phyloP scores from a whole-genome alignment of 495 filamentous ascomycete species.

The Xylaria palmicola region DNA sequence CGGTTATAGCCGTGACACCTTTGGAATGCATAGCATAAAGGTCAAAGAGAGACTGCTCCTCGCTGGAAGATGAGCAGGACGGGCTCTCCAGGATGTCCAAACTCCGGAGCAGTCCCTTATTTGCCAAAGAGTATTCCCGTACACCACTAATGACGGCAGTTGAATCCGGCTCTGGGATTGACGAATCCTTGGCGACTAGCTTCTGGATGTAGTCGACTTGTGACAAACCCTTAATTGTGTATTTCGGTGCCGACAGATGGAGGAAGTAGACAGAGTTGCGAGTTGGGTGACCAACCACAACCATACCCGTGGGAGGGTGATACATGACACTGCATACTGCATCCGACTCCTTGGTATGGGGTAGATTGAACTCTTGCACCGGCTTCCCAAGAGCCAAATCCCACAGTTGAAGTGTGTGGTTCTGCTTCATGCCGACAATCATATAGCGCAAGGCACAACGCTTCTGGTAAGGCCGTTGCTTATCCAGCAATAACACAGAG shows the following conservation, averaged over 20 bases:
- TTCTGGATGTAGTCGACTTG: conserved; percentile 84
- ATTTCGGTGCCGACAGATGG: conserved; percentile 88
- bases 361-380: conserved; percentile 94
- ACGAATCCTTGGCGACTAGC: conserved; percentile 67
- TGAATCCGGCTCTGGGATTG: conserved; percentile 78
- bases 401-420: conserved; percentile 98
- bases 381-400: conserved; percentile 93
- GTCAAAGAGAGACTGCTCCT: conserved; percentile 73
- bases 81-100: conserved; percentile 76
- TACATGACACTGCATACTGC: conserved; percentile 95
- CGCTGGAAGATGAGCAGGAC: conserved; percentile 49
- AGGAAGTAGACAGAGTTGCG: conserved; percentile 97
- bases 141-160: conserved; percentile 96
- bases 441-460: conserved; percentile 86
- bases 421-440: conserved; percentile 97
- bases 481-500: conserved; percentile 93
- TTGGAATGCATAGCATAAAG: conserved; percentile 97
- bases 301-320: conserved; percentile 83
- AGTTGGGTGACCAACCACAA: conserved; percentile 92
- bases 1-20: conserved; percentile 80
- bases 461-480: conserved; percentile 84
- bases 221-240: conserved; percentile 73
- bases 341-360: conserved; percentile 94
- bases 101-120: conserved; percentile 86
- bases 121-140: conserved; percentile 86